Base-by-base conservation (phyloP, 805 yeast species). In the Lachancea mirantina region DNA sequence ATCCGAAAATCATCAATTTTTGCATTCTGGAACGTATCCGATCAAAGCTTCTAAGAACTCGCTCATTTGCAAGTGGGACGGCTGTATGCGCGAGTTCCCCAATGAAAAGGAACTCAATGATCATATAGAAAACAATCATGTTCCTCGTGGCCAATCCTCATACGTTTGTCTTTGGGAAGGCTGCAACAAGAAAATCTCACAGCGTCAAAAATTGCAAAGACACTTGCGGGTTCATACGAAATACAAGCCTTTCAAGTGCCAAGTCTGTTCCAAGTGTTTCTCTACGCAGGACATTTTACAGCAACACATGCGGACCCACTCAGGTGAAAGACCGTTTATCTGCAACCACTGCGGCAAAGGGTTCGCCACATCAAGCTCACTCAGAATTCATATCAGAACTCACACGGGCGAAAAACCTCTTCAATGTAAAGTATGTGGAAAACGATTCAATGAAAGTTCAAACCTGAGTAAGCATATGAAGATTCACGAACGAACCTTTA, bases 341-440 rank as follows among this genome's bases (percentile, higher is more conserved):
- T 89, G 98, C 56, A 63, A 68, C 16, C 51, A 64, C 2, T 89
- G 98, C 56, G 78, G 72, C 4, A 88, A 85, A 54, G 54, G 64
- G 16, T 89, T 89, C 62, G 81, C 95, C 8, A 84, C 94, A 2
- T 72, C 83, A 18, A 78, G 92, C 4, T 78, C 92, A 10, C 64
- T 88, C 27, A 79, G 85, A 2, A 84, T 89, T 19, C 97, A 92
- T 59, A 58, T 71, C 28, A 66, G 97, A 39, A 78, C 78, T 2
- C 98, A 89, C 57, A 82, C 95, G 1, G 96, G 96, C 2, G 89
- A 81, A 39, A 84, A 81, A 55, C 96, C 96, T 3, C 62, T 89
- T 43, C 63, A 58, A 20, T 89, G 97, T 57, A 78, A 76, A 41
- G 79, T 83, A 1, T 89, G 98, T 55, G 78, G 75, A 11, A 87